Base-by-base conservation (phyloP, 768 basidiomycete species). In the Leccinum sublutescens region DNA sequence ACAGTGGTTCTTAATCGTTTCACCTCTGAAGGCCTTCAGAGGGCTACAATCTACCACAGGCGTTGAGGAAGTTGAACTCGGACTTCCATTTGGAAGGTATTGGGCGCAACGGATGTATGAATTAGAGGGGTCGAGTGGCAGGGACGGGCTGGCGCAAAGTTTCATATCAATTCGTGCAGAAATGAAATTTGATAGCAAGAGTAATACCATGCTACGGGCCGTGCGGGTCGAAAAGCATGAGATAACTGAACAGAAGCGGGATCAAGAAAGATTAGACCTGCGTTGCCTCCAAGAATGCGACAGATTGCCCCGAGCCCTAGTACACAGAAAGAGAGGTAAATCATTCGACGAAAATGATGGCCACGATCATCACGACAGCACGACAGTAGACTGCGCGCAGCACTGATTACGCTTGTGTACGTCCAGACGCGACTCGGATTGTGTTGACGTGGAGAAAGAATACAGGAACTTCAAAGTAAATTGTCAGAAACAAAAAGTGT, bases 401-500 rank as follows among this genome's bases (percentile, higher is more conserved):
- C 21, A 27, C 52, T 25, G 48, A 38, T 23, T 27, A 25, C 19
- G 27, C 17, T 50, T 27, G 27, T 12, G 21, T 48, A 6, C n/a
- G 29, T 55, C 48, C 40, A 10, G 51, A 43, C 31, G 27, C 11
- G 9, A 33, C 33, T 33, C 33, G 33, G 5, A 47, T 54, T 43
- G 51, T 21, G 21, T 59, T 25, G 31, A 29, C 33, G 52, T 14
- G 27, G 54, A 48, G 59, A 43, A 60, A 64, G 25, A 50, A 51
- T 12, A 52, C 21, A 33, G 23, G 60, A 52, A 51, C 19, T n/a
- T 45, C 34, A 34, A 33, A 19, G 43, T 33, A 55, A 34, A 51
- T 59, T 23, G 52, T 52, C 50, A 40, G 62, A 53, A 56, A 40
- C 57, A 50, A 56, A 68, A 62, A 61, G 47, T 29, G 53, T 49